Evolutionary conservation across 345 rosid species (phyloP), one percentile per base, ranked within the genome.

Genomic region (Salix arbutifolia): DNA sequence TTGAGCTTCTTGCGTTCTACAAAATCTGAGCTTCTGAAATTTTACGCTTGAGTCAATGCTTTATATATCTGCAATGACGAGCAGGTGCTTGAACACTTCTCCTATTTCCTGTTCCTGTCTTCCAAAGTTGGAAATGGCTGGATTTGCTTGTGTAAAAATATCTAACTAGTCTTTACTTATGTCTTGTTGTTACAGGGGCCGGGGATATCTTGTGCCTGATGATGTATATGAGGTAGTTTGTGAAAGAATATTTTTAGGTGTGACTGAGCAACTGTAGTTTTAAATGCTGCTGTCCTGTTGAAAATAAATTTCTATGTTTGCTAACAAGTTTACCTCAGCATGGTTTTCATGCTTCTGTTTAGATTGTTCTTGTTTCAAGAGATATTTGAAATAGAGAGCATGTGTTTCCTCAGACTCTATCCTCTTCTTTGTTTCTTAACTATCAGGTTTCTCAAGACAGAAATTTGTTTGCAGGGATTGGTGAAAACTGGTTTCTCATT

Each of bases 401-500:
- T 37, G 38, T 23, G 18, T 71, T 3, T 16, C 4, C 21, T 52
- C 19, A 3, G 1, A 31, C 62, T 64, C 4, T 56, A 6, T 17
- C n/a, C 70, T 40, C 33, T 23, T 75, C 65, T 44, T 14, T 35
- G 21, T 2, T 25, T 26, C 12, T 31, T 28, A 9, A 46, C 33
- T 1, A 30, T 72, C 60, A 66, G 64, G 33, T 77, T 76, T 70
- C 52, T 74, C 13, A 76, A 42, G 76, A 21, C 40, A 65, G 28
- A 70, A 69, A 5, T 42, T 52, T 79, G 65, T 30, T 81, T 81
- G 35, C 89, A 91, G 92, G 92, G 85, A 71, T 79, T 91, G 86
- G 77, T 75, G 76, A 91, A 91, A 80, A 84, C 88, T 70, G 95
- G 92, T 69, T 89, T 88, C 84, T 75, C 88, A 0, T 73, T 91